phyloP scores from a whole-genome alignment of 495 filamentous ascomycete genomes.

The Neurospora tetraspora region DNA sequence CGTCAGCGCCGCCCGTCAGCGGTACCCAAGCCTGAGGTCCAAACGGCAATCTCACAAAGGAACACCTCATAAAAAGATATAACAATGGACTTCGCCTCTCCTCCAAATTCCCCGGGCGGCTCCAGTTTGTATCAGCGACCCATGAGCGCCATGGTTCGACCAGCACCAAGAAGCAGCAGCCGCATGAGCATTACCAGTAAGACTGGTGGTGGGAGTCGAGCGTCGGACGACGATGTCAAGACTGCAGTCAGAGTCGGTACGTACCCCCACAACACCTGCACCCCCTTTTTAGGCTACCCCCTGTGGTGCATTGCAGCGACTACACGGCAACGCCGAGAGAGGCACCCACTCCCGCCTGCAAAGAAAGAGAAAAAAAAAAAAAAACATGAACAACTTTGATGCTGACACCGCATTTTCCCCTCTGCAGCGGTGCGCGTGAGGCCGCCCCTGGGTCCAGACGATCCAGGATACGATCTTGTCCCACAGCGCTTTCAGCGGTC shows the following conservation, averaged over 20 bases:
- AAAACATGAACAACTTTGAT: constrained; percentile 6
- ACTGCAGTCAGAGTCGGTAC: constrained; percentile 99
- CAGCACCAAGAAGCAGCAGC: constrained; percentile 69
- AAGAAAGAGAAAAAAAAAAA: constrained; percentile 9
- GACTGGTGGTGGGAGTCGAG: constrained; percentile 68
- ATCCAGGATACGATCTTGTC: constrained; percentile 90
- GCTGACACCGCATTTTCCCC: constrained; percentile 15
- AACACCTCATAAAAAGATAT: not conserved
- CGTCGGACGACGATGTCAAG: constrained; percentile 86
- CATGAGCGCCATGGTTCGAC: constrained; percentile 76
- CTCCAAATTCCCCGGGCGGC: constrained; percentile 39
- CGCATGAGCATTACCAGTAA: constrained; percentile 83
- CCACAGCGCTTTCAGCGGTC: constrained; percentile 90
- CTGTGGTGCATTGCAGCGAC: not conserved
- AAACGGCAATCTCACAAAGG: not conserved
- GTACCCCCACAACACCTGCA: constrained; percentile 30
- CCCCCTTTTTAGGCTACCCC: not conserved
- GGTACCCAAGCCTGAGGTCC: not conserved
- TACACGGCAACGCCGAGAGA: not conserved
- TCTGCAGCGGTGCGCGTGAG: constrained; percentile 80
- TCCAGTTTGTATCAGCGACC: constrained; percentile 50
- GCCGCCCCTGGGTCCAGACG: constrained; percentile 70
- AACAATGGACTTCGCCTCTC: constrained; percentile 23
- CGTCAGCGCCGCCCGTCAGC: not conserved
- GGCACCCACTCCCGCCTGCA: constrained; percentile 8